Conservation (phyloP, 2,329 filamentous ascomycete genomes). For the Apiospora pterosperma region DNA sequence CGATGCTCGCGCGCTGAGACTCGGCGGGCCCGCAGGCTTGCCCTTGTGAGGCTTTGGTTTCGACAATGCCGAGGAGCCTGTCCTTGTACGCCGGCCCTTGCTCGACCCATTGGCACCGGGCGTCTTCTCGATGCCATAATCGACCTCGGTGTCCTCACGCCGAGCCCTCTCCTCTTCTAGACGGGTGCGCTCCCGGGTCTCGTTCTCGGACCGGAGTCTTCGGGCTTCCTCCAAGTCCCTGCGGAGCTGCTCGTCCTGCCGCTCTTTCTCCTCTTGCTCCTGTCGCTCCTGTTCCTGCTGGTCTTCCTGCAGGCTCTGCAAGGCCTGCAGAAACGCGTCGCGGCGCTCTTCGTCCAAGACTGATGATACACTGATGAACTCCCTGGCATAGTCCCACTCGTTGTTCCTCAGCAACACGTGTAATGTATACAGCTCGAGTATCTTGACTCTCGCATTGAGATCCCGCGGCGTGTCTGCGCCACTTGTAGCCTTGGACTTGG, state of each 20-base stretch:
- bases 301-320: slow-evolving; percentile 82
- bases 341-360: slow-evolving; percentile 89
- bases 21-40: slow-evolving; percentile 29
- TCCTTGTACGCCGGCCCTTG: slow-evolving; percentile 27
- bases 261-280: slow-evolving; percentile 56
- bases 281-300: slow-evolving; percentile 67
- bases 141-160: slow-evolving; percentile 56
- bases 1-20: slow-evolving; percentile 45
- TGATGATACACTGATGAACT: slow-evolving; percentile 84
- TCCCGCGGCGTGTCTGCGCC: slow-evolving; percentile 82
- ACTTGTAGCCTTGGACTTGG: slow-evolving; percentile 40
- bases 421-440: slow-evolving; percentile 91
- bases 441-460: slow-evolving; percentile 79
- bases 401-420: slow-evolving; percentile 91
- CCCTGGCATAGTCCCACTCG: slow-evolving; percentile 92
- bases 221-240: slow-evolving; percentile 56
- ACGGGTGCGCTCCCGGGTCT: slow-evolving; percentile 50
- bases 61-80: slow-evolving; percentile 24
- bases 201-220: slow-evolving; percentile 54
- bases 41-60: slow-evolving; percentile 21
- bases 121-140: slow-evolving; percentile 65
- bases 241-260: slow-evolving; percentile 54
- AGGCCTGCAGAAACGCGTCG: slow-evolving; percentile 82
- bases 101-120: slow-evolving; percentile 33
- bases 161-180: slow-evolving; percentile 51